phyloP scores from a whole-genome alignment of 2,329 filamentous ascomycete species.

The Colletotrichum sp. region DNA sequence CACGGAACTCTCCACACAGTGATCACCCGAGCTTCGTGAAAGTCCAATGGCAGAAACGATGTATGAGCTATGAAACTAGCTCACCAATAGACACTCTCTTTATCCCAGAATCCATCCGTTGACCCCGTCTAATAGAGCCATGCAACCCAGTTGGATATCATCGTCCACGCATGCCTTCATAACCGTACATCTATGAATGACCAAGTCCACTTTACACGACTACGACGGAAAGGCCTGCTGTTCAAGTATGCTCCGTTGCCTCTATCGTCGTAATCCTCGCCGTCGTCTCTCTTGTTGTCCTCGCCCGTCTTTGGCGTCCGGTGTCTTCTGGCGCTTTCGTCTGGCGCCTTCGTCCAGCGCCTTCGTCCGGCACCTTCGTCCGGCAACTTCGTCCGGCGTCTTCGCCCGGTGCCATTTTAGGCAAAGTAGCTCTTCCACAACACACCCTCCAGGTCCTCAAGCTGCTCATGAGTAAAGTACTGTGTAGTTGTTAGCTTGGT shows the following conservation, averaged over 20 bases:
- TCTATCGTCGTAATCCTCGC: neutral
- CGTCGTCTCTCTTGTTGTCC: neutral
- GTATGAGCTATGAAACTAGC: neutral
- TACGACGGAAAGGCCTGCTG: neutral
- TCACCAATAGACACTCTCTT: neutral
- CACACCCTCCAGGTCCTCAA: constrained; percentile 95
- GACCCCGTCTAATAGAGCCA: neutral
- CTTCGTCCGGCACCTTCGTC: no score
- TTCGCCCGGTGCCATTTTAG: constrained; percentile 40
- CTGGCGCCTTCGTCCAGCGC: no score
- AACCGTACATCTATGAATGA: neutral
- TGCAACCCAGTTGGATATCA: constrained; percentile 10
- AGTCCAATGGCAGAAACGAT: neutral
- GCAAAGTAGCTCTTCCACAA: constrained; percentile 99
- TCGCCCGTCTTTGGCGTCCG: neutral
- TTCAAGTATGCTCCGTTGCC: neutral
- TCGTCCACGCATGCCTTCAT: neutral
- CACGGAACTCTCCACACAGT: neutral
- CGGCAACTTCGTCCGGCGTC: no score
- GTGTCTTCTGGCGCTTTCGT: no score
- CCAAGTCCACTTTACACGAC: neutral
- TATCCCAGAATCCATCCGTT: neutral
- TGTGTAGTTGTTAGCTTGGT: constrained; percentile 37
- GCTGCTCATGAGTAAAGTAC: constrained; percentile 88
- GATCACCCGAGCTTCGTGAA: neutral